These are phyloP conservation scores for Copromyces sp. DNA, from an alignment of 495 filamentous ascomycete species.

Conservation along the genomic window DNA sequence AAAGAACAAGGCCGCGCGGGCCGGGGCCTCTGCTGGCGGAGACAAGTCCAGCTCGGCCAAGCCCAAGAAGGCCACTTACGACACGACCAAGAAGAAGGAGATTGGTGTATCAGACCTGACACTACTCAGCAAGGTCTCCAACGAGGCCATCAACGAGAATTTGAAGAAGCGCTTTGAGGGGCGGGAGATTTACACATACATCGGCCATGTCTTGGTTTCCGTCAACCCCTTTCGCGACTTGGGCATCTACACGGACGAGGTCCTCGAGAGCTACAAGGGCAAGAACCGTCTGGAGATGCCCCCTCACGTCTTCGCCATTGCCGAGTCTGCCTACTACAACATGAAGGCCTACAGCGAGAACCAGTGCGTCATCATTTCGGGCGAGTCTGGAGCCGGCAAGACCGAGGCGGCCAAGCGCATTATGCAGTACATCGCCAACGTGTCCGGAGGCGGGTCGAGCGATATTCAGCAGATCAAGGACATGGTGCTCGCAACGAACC, in stretches of 20 bases:
- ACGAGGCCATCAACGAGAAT: conserved; percentile 99
- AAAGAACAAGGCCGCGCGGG: conserved; percentile 56
- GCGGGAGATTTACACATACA: conserved; percentile 98
- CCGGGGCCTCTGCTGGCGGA: conserved; percentile 36
- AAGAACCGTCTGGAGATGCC: conserved; percentile 95
- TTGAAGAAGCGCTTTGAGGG: conserved; percentile 94
- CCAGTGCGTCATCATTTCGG: conserved; percentile 98
- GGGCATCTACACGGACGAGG: conserved; percentile 93
- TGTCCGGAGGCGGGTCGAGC: conserved; percentile 77
- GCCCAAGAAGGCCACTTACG: conserved; percentile 91
- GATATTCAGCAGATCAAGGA: conserved; percentile 98
- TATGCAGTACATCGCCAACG: conserved; percentile 99
- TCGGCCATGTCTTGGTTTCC: conserved; percentile 98
- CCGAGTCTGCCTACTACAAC: conserved; percentile 95
- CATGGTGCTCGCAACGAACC: conserved; percentile 98
- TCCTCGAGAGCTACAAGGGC: conserved; percentile 81
- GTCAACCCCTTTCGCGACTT: conserved; percentile 98
- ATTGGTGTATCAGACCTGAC: conserved; percentile 98
- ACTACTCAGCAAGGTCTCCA: conserved; percentile 93
- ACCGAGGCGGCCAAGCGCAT: conserved; percentile 98
- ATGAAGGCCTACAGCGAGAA: conserved; percentile 99
- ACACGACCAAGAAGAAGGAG: conserved; percentile 96
- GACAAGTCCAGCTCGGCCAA: conserved; percentile 47
- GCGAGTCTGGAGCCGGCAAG: conserved; percentile 97
- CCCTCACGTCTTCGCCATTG: conserved; percentile 96